These are phyloP conservation scores for Paecilomyces dactylethromorphus DNA, from an alignment of 2,329 filamentous ascomycete genomes.

Conservation along the genomic window DNA sequence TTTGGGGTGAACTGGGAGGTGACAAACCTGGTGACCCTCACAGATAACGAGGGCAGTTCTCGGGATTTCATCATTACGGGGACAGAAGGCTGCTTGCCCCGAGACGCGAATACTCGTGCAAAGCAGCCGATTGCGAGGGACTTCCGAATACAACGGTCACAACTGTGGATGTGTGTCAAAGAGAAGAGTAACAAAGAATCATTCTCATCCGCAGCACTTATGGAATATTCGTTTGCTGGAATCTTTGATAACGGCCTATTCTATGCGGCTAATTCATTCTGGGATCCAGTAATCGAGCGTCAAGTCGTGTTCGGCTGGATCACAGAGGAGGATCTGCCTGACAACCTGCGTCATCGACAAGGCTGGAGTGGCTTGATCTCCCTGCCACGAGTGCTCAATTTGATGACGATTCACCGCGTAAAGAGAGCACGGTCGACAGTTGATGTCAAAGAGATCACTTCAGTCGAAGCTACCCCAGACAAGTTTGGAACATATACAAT, in stretches of 20 bases:
- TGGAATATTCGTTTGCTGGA: constrained; percentile 37
- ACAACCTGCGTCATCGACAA: constrained; percentile 36
- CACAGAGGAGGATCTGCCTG: constrained; percentile 44
- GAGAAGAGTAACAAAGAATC: not conserved
- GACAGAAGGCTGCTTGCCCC: constrained; percentile 35
- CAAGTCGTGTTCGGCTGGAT: constrained; percentile 46
- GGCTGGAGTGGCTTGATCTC: constrained; percentile 47
- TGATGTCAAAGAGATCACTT: constrained; percentile 34
- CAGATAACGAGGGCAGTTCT: constrained; percentile 20
- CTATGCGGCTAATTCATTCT: constrained; percentile 46
- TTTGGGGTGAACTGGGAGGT: constrained; percentile 49
- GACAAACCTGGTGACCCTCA: constrained; percentile 40
- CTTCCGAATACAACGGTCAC: constrained; percentile 22
- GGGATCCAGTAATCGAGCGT: constrained; percentile 35
- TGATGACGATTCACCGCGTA: constrained; percentile 34
- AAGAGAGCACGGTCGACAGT: constrained; percentile 27
- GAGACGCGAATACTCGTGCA: not conserved
- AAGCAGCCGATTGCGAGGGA: constrained; percentile 8
- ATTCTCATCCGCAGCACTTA: constrained; percentile 7
- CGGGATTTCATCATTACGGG: constrained; percentile 42
- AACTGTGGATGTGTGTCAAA: constrained; percentile 40
- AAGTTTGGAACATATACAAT: constrained; percentile 28
- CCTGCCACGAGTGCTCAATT: constrained; percentile 37
- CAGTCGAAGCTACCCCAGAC: constrained; percentile 26
- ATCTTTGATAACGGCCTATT: constrained; percentile 43